Conservation (phyloP, 2,329 filamentous ascomycete species). For the Catunica adiposa region DNA sequence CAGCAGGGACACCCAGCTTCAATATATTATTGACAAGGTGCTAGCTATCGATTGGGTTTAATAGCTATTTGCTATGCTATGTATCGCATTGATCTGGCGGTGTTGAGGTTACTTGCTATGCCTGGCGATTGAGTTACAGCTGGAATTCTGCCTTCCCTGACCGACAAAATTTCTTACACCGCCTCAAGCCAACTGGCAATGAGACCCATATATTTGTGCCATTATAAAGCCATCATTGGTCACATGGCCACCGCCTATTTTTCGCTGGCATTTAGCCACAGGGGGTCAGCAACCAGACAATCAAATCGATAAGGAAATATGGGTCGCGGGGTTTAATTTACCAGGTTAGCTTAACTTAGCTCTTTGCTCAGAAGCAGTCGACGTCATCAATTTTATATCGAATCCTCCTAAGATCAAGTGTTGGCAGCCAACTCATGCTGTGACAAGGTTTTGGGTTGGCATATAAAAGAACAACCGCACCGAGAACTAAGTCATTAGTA, state of each 20-base stretch:
- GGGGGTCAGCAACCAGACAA: no score
- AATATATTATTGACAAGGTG: no score
- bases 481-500: no score
- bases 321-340: slow-evolving; percentile 6
- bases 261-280: slow-evolving; percentile 7
- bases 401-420: neutral
- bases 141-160: slow-evolving; percentile 25
- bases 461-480: no score
- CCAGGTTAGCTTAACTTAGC: neutral
- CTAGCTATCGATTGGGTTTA: no score
- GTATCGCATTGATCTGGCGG: neutral
- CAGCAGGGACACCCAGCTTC: no score
- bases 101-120: neutral
- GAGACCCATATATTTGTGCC: neutral
- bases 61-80: no score
- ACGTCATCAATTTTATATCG: slow-evolving; percentile 3
- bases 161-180: slow-evolving; percentile 28
- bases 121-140: neutral
- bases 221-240: slow-evolving; percentile 5
- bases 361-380: neutral
- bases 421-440: slow-evolving; percentile 10
- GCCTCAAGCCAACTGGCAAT: slow-evolving; percentile 17
- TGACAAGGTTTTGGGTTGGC: neutral
- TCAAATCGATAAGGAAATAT: neutral
- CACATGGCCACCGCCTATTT: slow-evolving; percentile 13